Conservation (phyloP, 2,329 filamentous ascomycete species). For the Huntiella decipiens region DNA sequence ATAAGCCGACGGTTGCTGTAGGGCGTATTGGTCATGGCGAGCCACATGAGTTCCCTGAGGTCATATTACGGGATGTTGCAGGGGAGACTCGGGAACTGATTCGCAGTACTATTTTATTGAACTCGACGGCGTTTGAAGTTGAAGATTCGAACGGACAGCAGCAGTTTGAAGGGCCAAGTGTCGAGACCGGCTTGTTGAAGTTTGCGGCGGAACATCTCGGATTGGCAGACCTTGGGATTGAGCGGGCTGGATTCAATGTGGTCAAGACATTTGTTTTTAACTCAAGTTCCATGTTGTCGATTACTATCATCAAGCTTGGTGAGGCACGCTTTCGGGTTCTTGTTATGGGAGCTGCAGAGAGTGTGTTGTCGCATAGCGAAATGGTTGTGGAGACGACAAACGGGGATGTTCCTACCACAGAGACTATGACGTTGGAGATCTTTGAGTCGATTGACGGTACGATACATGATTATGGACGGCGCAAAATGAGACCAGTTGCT, state of each 20-base stretch:
- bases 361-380: constrained; percentile 28
- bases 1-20: constrained; percentile 42
- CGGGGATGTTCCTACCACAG: constrained; percentile 11
- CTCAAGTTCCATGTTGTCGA: constrained; percentile 37
- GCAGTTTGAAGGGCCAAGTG: constrained; percentile 34
- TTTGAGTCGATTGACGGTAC: constrained; percentile 18
- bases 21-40: constrained; percentile 30
- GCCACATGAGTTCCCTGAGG: constrained; percentile 20
- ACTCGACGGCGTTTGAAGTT: constrained; percentile 36
- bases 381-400: constrained; percentile 24
- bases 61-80: constrained; percentile 16
- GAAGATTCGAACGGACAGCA: constrained; percentile 18
- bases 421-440: constrained; percentile 17
- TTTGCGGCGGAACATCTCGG: constrained; percentile 31
- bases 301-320: constrained; percentile 28
- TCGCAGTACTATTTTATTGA: constrained; percentile 24
- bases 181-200: constrained; percentile 32
- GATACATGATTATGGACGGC: constrained; percentile 37
- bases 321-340: constrained; percentile 29
- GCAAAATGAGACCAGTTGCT: constrained; percentile 47
- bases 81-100: constrained; percentile 20
- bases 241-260: constrained; percentile 26
- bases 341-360: constrained; percentile 39
- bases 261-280: constrained; percentile 34
- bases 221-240: constrained; percentile 25